These are phyloP conservation scores for Aspergillus avenaceus DNA, from an alignment of 495 filamentous ascomycete genomes.

Conservation along the genomic window DNA sequence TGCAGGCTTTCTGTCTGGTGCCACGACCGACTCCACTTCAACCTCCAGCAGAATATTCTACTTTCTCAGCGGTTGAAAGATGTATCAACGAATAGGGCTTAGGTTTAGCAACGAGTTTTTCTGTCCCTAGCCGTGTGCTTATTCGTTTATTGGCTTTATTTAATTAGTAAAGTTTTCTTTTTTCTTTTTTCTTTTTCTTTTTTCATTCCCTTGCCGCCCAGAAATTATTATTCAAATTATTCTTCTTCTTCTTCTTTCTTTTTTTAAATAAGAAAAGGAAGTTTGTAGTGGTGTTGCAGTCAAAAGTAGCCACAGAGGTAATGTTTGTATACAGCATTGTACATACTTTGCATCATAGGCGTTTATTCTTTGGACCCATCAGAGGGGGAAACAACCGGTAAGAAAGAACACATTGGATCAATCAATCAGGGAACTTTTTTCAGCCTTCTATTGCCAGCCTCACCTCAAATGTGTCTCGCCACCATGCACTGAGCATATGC, in stretches of 20 bases:
- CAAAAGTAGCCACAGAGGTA: neutral
- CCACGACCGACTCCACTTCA: constrained; percentile 38
- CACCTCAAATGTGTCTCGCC: neutral
- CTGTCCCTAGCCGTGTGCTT: constrained; percentile 13
- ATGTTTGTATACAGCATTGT: neutral
- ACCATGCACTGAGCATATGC: neutral
- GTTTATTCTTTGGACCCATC: neutral
- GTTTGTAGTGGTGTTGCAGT: too few relatives aligned
- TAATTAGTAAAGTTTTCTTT: neutral
- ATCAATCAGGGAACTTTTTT: neutral
- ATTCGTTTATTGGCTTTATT: neutral
- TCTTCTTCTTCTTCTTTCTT: too few relatives aligned
- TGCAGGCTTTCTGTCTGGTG: constrained; percentile 33
- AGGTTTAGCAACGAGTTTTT: constrained; percentile 4
- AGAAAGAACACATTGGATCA: neutral
- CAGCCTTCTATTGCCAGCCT: neutral
- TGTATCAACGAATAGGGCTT: constrained; percentile 38
- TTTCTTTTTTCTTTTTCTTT: neutral
- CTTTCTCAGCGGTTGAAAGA: constrained; percentile 17
- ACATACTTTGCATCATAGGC: neutral
- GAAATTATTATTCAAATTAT: neutral
- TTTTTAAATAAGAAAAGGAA: too few relatives aligned
- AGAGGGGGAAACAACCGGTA: neutral
- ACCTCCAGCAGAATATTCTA: constrained; percentile 8
- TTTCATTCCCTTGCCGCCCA: neutral